Conservation (phyloP, 345 rosid species). For the Ceriops zippeliana region DNA sequence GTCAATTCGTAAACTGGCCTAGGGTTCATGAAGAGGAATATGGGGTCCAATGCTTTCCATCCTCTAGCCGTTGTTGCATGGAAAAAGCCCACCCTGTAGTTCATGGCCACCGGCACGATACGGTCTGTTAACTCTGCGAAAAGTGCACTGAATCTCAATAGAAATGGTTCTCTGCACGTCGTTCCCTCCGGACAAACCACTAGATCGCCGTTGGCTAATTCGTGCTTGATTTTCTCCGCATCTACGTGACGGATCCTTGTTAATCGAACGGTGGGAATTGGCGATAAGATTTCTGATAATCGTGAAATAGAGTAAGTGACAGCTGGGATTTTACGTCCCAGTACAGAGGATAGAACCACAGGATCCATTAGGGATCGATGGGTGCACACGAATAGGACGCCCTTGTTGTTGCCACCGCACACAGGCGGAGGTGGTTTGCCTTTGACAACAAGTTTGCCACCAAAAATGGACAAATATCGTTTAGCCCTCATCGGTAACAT, state of each 20-base stretch:
- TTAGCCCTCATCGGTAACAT: conserved; percentile 63
- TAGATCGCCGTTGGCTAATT: conserved; percentile 58
- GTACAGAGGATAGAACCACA: conserved; percentile 63
- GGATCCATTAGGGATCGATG: conserved; percentile 97
- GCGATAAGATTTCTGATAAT: conserved; percentile 74
- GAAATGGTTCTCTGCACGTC: conserved; percentile 87
- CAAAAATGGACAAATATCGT: conserved; percentile 54
- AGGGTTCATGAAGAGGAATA: conserved; percentile 95
- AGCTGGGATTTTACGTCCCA: conserved; percentile 73
- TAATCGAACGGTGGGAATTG: conserved; percentile 77
- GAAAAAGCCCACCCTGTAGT: conserved; percentile 84
- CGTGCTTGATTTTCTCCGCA: conserved; percentile 54
- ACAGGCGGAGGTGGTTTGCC: conserved; percentile 70
- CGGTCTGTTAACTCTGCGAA: conserved; percentile 81
- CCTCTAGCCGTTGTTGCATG: conserved; percentile 95
- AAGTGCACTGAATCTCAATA: conserved; percentile 75
- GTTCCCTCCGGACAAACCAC: conserved; percentile 94
- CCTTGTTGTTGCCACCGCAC: conserved; percentile 27
- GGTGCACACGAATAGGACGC: conserved; percentile 84
- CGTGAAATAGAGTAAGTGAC: conserved; percentile 85
- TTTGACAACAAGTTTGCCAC: conserved; percentile 55
- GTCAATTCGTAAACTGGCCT: conserved; percentile 87
- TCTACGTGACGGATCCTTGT: conserved; percentile 70
- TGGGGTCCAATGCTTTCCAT: conserved; percentile 83
- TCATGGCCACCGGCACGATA: conserved; percentile 92